Evolutionary conservation across 306 rosid genomes (phyloP).

Genomic region (Benincasa hispida): DNA sequence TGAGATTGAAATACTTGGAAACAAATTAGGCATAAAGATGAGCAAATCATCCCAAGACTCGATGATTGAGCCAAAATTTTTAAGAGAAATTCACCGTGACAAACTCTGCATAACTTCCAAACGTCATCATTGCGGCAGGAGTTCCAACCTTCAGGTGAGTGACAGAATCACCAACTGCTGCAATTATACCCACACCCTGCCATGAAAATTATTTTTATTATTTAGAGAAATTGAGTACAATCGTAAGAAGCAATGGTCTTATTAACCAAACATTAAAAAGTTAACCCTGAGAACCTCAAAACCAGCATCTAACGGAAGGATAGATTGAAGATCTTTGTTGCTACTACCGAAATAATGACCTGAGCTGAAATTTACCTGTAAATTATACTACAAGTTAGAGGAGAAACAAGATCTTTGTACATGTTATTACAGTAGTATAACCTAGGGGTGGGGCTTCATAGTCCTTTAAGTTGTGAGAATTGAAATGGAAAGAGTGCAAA

Average conservation of each 20-base stretch:
- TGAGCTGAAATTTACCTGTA: constrained; percentile 93
- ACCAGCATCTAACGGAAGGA: constrained; percentile 93
- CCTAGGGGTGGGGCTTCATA: background rate
- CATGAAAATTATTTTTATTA: constrained; percentile 7
- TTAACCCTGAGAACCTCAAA: constrained; percentile 59
- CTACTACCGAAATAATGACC: constrained; percentile 70
- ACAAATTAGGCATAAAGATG: background rate
- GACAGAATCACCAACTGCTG: constrained; percentile 75
- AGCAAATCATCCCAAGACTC: background rate
- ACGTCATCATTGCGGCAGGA: constrained; percentile 88
- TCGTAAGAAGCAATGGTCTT: background rate
- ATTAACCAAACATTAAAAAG: background rate
- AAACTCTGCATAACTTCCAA: constrained; percentile 89
- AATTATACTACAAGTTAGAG: constrained; percentile 20
- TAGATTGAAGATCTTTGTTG: constrained; percentile 33
- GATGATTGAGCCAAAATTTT: background rate
- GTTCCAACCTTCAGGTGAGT: constrained; percentile 57
- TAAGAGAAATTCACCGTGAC: constrained; percentile 23
- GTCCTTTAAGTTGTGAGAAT: background rate
- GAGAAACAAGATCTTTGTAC: background rate
- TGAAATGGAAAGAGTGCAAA: background rate
- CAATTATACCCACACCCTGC: constrained; percentile 88
- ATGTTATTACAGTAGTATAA: background rate
- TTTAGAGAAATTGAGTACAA: background rate
- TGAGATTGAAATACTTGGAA: background rate